Evolutionary conservation across 2,329 filamentous ascomycete genomes (phyloP).

Genomic region (Talaromyces amestolkiae): DNA sequence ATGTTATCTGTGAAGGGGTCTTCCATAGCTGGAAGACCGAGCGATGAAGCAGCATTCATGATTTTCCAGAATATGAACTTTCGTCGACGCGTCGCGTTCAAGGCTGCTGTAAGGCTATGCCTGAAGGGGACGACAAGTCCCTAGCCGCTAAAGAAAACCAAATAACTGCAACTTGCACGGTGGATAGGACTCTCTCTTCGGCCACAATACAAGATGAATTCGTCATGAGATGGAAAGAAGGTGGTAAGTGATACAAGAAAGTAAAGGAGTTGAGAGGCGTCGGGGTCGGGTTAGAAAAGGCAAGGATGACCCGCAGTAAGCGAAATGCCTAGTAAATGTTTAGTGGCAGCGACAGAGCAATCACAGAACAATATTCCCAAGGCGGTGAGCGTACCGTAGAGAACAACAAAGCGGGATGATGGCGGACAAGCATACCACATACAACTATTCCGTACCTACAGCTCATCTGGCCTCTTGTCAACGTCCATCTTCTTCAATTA

Average conservation of each 20-base stretch:
- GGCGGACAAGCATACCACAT: conserved; percentile 8
- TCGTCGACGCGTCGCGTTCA: not conserved
- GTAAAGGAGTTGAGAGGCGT: not conserved
- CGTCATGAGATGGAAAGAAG: not conserved
- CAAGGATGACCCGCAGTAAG: conserved; percentile 29
- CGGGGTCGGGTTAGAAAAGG: conserved; percentile 9
- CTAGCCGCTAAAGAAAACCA: not conserved
- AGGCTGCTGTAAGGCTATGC: not conserved
- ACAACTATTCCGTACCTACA: conserved; percentile 21
- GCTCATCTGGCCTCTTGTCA: not conserved
- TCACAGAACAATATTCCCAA: conserved; percentile 13
- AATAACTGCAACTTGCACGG: not conserved
- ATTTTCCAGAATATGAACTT: conserved; percentile 18
- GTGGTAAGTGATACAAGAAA: not conserved
- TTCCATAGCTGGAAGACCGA: conserved; percentile 38
- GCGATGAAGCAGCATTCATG: conserved; percentile 36
- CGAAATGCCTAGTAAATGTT: conserved; percentile 28
- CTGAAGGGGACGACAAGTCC: conserved; percentile 6
- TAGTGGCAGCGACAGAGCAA: conserved; percentile 34
- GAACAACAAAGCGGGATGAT: conserved; percentile 37
- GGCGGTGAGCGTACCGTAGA: conserved; percentile 27
- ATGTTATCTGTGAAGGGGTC: conserved; percentile 40
- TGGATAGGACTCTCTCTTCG: not conserved
- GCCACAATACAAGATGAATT: not conserved
- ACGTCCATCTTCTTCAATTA: not conserved